Conservation (phyloP, 495 filamentous ascomycete species). For the Trichoderma virens region DNA sequence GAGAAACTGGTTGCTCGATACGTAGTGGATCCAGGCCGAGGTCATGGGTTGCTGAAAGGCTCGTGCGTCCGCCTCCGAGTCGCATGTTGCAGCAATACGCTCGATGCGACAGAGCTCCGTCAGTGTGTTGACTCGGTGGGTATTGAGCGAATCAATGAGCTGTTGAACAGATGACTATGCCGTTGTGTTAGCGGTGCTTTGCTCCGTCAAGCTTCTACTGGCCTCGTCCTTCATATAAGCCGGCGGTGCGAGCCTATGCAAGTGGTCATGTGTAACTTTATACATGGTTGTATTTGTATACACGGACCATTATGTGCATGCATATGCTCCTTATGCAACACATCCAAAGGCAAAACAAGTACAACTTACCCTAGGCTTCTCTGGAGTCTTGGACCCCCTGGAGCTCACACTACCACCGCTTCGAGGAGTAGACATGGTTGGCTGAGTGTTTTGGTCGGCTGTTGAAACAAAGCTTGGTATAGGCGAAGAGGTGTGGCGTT, state of each 20-base stretch:
- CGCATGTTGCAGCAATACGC: slow-evolving; percentile 48
- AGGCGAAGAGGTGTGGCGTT: neutral
- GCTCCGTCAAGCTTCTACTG: neutral
- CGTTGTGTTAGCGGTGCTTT: neutral
- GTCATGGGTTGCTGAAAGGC: slow-evolving; percentile 55
- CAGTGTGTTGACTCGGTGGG: slow-evolving; percentile 63
- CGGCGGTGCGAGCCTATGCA: neutral
- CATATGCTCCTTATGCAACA: neutral
- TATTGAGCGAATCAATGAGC: slow-evolving; percentile 46
- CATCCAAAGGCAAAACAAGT: neutral
- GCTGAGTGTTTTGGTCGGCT: neutral
- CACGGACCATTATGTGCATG: neutral
- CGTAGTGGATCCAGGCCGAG: slow-evolving; percentile 64
- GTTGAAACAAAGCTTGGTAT: neutral
- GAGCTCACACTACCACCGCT: neutral
- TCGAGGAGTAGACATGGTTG: slow-evolving; percentile 7
- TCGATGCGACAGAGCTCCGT: slow-evolving; percentile 70
- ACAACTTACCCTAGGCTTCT: neutral
- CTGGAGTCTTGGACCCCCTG: neutral
- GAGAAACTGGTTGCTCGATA: slow-evolving; percentile 65
- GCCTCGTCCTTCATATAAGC: neutral
- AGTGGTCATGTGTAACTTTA: neutral
- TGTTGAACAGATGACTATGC: slow-evolving; percentile 25
- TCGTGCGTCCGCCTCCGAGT: slow-evolving; percentile 48
- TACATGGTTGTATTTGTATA: no score